Evolutionary conservation across 768 basidiomycete species (phyloP).

Genomic region (Fomitopsis pulvina): DNA sequence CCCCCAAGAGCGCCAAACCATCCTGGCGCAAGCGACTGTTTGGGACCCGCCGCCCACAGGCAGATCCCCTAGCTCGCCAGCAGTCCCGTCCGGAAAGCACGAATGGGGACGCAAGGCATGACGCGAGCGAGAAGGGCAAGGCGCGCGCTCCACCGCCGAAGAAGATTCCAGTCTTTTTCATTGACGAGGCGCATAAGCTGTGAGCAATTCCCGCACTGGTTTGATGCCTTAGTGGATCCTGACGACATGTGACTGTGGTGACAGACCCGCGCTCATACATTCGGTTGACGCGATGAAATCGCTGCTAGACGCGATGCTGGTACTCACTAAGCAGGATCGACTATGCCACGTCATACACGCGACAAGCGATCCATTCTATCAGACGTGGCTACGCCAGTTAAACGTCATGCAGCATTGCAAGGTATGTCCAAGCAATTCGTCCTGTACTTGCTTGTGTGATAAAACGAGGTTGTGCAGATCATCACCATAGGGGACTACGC

Average conservation of each 20-base stretch:
- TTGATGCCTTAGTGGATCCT: not conserved
- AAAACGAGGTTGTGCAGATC: too few relatives aligned
- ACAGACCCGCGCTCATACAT: constrained; percentile 67
- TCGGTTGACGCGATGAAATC: constrained; percentile 80
- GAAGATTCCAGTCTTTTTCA: constrained; percentile 74
- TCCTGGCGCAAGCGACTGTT: constrained; percentile 16
- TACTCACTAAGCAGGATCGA: constrained; percentile 83
- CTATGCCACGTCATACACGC: constrained; percentile 79
- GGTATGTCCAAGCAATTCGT: too few relatives aligned
- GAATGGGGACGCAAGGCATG: constrained; percentile 24
- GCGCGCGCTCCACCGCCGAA: constrained; percentile 38
- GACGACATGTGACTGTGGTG: not conserved
- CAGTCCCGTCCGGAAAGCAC: constrained; percentile 7
- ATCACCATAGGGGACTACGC: constrained; percentile 77
- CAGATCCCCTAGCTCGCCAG: constrained; percentile 4
- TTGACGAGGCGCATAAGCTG: constrained; percentile 85
- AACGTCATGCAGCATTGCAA: constrained; percentile 83
- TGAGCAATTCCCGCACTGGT: constrained; percentile 25
- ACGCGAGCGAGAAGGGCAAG: constrained; percentile 28
- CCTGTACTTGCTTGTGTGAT: too few relatives aligned
- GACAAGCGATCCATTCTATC: constrained; percentile 81
- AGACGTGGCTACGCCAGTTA: constrained; percentile 74
- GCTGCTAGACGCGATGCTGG: constrained; percentile 78
- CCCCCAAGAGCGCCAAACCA: constrained; percentile 1
- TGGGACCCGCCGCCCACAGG: constrained; percentile 11